Evolutionary conservation across 148 eudicot genomes (phyloP), one percentile per base, ranked within the genome.

Genomic region (Simmondsia chinensis): DNA sequence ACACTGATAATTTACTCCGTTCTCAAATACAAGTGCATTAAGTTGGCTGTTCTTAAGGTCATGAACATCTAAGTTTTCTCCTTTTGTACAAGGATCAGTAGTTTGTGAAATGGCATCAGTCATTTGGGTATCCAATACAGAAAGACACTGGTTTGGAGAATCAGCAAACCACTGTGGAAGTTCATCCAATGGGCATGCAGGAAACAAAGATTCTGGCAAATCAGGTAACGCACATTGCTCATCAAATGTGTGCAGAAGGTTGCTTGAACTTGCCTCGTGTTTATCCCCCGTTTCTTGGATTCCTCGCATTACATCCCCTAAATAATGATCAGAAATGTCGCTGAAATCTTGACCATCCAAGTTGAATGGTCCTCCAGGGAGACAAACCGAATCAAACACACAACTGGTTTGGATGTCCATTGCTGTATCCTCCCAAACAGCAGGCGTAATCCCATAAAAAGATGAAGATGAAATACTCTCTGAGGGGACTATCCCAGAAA

Each of bases 391-490:
- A 62, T 55, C 50, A 30, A 60, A 45, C 28, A 56, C 16, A 9
- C 48, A 48, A 31, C 29, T 30, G 54, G 6, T 11, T 38, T 26
- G 53, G 18, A 37, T 15, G 36, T 35, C 39, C n/a, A n/a, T n/a
- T n/a, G n/a, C n/a, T n/a, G n/a, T n/a, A n/a, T n/a, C n/a, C n/a
- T n/a, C n/a, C n/a, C n/a, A n/a, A n/a, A n/a, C n/a, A n/a, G n/a
- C n/a, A n/a, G n/a, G n/a, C n/a, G n/a, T n/a, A n/a, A n/a, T n/a
- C n/a, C n/a, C n/a, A n/a, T n/a, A n/a, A n/a, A 76, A 64, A 28
- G 68, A 69, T 20, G 76, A 64, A 36, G 59, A n/a, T n/a, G n/a
- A 39, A 9, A 39, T 52, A 49, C 19, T 59, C 23, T 61, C 73
- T 27, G 57, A 54, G 15, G 59, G n/a, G 43, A 39, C 46, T 25